Base-by-base conservation (phyloP, 441 rosid genomes). In the Croton setiger region DNA sequence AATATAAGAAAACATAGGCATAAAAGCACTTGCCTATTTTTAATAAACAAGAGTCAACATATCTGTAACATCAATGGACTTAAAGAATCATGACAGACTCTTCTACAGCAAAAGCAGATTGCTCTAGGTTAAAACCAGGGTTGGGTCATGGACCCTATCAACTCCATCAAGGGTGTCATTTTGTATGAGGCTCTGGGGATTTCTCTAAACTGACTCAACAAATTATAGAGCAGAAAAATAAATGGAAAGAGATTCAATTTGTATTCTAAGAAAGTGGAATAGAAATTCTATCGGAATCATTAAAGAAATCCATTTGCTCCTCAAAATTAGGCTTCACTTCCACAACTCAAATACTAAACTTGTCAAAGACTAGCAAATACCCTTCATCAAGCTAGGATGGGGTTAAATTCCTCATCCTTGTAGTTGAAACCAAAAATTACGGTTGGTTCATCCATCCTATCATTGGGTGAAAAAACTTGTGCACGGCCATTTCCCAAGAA, bases 81-180 rank as follows among this genome's bases (percentile, higher is more conserved):
- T 49, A 68, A 52, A 61, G 41, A 41, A 68, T 23, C 43, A 66
- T 61, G 35, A 45, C 48, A 58, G 56, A 69, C 47, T 69, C 69
- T 68, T 44, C 57, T 55, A 41, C 17, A 48, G 10, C 56, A 49
- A 12, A 36, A 0, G 23, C 6, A 20, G 49, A 31, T 17, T 37
- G 31, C 39, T 36, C 58, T 55, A 63, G 55, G 54, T 73, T n/a
- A 48, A 61, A 75, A 65, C n/a, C 60, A 56, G 37, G 37, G 36
- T 14, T 13, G 45, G 17, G 63, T 5, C 5, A 27, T 20, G 33
- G 8, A 37, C 0, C 21, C 43, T 33, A 61, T 61, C 0, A 1
- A 64, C 55, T 48, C 43, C 27, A 33, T 12, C 10, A 20, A 41
- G 36, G 65, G 41, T 35, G 45, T 5, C 18, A 44, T 23, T 63